These are phyloP conservation scores for Aspergillus sergii DNA, from an alignment of 2,329 filamentous ascomycete genomes.

Conservation along the genomic window DNA sequence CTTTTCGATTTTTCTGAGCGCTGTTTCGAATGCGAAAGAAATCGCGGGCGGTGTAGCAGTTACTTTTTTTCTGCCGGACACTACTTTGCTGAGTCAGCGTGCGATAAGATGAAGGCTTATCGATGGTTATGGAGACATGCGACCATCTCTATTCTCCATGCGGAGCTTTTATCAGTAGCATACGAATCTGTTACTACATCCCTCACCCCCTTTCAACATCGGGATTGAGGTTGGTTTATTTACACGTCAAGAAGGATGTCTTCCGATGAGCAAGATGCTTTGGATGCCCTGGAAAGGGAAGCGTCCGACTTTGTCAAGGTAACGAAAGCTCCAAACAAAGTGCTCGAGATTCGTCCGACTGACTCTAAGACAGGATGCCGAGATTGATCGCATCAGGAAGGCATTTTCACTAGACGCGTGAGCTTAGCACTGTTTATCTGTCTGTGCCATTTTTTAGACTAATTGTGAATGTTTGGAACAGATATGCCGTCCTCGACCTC, in stretches of 20 bases:
- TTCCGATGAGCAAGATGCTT: slow-evolving; percentile 71
- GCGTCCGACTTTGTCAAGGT: slow-evolving; percentile 89
- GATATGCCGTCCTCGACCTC: slow-evolving; percentile 91
- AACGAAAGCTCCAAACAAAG: neutral
- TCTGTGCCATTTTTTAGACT: neutral
- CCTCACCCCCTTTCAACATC: neutral
- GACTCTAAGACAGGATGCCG: slow-evolving; percentile 68
- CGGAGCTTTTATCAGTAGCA: neutral
- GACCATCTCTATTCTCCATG: neutral
- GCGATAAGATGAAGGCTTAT: slow-evolving; percentile 34
- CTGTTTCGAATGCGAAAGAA: slow-evolving; percentile 14
- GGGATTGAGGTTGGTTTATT: neutral
- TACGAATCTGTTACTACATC: neutral
- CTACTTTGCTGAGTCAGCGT: slow-evolving; percentile 37
- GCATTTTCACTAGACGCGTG: slow-evolving; percentile 80
- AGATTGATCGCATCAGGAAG: slow-evolving; percentile 91
- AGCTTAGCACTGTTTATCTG: slow-evolving; percentile 28
- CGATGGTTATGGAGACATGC: slow-evolving; percentile 7
- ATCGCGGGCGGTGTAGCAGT: slow-evolving; percentile 27
- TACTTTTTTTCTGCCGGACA: slow-evolving; percentile 31
- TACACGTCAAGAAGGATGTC: slow-evolving; percentile 42
- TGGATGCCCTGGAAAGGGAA: slow-evolving; percentile 80
- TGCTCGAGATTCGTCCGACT: slow-evolving; percentile 11
- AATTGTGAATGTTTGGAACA: slow-evolving; percentile 33
- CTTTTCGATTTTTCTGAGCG: slow-evolving; percentile 5